A percentile compares a stretch with the other conserved stretches of the same genome.
Conservation (phyloP, 1,284 basidiomycete species). For the Boletus coffeatus region DNA sequence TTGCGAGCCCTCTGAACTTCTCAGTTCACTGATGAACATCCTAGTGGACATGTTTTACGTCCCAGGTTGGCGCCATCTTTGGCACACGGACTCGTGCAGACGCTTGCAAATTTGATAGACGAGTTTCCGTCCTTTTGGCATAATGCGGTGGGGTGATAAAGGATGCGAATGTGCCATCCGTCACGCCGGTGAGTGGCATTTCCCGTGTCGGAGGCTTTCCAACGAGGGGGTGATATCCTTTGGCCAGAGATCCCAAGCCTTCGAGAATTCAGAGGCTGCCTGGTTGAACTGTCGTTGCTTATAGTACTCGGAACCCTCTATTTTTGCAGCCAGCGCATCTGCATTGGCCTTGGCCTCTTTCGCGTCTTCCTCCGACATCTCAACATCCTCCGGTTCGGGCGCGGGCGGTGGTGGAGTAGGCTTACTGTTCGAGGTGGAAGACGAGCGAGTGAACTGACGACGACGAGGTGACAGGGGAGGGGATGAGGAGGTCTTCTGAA, state of each 20-base stretch:
- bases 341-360: conserved; percentile 67
- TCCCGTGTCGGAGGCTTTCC: too few species aligned
- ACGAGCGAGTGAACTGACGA: conserved; percentile 39
- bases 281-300: conserved; percentile 78
- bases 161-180: too few species aligned
- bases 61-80: too few species aligned
- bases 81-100: too few species aligned
- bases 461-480: conserved; percentile 36
- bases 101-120: too few species aligned
- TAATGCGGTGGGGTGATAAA: too few species aligned
- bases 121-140: too few species aligned
- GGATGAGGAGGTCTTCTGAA: conserved; percentile 34
- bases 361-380: conserved; percentile 54
- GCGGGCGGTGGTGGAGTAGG: conserved; percentile 28
- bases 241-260: conserved; percentile 91
- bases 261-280: conserved; percentile 69
- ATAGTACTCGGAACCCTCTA: conserved; percentile 78
- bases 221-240: conserved; percentile 71
- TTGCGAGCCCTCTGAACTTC: too few species aligned
- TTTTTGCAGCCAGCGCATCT: conserved; percentile 74
- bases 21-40: too few species aligned
- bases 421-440: conserved; percentile 20
- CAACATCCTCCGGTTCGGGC: conserved; percentile 46
- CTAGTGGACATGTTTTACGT: too few species aligned
- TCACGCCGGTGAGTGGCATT: too few species aligned